Percentiles rank a stretch among this genome's conserved stretches.
These are phyloP conservation scores for Amborella trichopoda DNA, from an alignment of 164 flowering plant genomes.

Conservation along the genomic window DNA sequence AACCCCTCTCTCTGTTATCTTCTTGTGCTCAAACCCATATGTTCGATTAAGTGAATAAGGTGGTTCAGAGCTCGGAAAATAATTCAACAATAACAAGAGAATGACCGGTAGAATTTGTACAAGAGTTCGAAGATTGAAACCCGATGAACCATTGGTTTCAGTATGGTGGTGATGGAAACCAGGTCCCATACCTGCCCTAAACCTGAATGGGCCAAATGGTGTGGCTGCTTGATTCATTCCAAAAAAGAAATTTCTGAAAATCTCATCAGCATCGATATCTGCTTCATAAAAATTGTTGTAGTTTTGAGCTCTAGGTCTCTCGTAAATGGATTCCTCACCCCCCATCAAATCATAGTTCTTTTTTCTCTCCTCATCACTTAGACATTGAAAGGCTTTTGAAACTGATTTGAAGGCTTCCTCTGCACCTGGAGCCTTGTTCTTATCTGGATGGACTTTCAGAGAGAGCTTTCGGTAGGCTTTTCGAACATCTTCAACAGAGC, in stretches of 20 bases:
- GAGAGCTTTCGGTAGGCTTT: constrained; percentile 81
- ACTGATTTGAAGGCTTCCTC: constrained; percentile 92
- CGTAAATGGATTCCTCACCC: constrained; percentile 45
- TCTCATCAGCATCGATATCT: constrained; percentile 80
- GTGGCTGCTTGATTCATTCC: constrained; percentile 43
- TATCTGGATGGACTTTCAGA: constrained; percentile 87
- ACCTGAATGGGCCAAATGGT: constrained; percentile 50
- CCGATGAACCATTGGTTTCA: constrained; percentile 30
- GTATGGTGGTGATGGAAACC: constrained; percentile 11
- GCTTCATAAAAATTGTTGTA: constrained; percentile 60
- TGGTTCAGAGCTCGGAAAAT: constrained; percentile 64
- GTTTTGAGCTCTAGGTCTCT: constrained; percentile 31
- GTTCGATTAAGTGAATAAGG: constrained; percentile 38
- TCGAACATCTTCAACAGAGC: constrained; percentile 66
- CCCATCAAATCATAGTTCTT: constrained; percentile 59
- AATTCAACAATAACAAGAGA: constrained; percentile 44
- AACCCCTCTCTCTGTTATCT: constrained; percentile 47
- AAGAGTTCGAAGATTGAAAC: constrained; percentile 30
- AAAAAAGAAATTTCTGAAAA: constrained; percentile 84
- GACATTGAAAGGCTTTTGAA: constrained; percentile 88
- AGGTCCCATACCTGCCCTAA: constrained; percentile 48
- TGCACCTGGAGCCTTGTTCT: constrained; percentile 85
- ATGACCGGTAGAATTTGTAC: constrained; percentile 69
- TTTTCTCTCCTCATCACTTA: constrained; percentile 58
- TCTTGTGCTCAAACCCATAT: constrained; percentile 32